Base-by-base conservation (phyloP, 352 stramenopile species). In the Phytophthora syringae region DNA sequence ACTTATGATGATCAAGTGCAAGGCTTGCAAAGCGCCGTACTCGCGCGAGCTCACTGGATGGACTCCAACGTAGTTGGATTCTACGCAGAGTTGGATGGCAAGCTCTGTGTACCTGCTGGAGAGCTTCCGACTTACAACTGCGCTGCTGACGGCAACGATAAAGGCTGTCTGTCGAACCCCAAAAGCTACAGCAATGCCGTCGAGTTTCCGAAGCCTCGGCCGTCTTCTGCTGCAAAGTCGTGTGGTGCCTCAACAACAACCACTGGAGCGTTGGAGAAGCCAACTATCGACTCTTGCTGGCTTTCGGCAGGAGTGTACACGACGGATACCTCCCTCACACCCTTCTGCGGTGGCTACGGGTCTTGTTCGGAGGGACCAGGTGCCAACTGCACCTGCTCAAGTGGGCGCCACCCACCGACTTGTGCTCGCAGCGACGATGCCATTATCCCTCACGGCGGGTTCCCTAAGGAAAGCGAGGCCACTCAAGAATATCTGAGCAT, bases 211-310 rank as follows among this genome's bases (percentile, higher is more conserved):
- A 48, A 69, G 20, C 64, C 77, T 20, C 82, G 73, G 13, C 60
- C 75, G 45, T 50, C 76, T 15, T 39, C 58, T 24, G 15, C 51
- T 44, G 44, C 37, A n/a, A 71, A 73, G 37, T 11, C 52, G 16
- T 82, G 59, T 36, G 48, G 39, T 18, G 28, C 50, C 28, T n/a
- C n/a, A n/a, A n/a, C n/a, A n/a, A n/a, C n/a, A n/a, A n/a, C n/a
- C n/a, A n/a, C n/a, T n/a, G n/a, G n/a, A n/a, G n/a, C n/a, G n/a
- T 30, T 70, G 4, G 80, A 83, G 39, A 50, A 68, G 15, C 72
- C 78, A 22, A 80, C 85, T 6, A 86, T 93, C 50, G 87, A 95
- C 59, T 79, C 82, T 25, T 95, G 87, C 56, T 95, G 87, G 87
- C 57, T 94, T 27, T 88, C 87, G 15, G 71, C 73, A 0, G 87